Base-by-base conservation (phyloP, 1,139 yeast genomes). In the Kodamaea sp. region DNA sequence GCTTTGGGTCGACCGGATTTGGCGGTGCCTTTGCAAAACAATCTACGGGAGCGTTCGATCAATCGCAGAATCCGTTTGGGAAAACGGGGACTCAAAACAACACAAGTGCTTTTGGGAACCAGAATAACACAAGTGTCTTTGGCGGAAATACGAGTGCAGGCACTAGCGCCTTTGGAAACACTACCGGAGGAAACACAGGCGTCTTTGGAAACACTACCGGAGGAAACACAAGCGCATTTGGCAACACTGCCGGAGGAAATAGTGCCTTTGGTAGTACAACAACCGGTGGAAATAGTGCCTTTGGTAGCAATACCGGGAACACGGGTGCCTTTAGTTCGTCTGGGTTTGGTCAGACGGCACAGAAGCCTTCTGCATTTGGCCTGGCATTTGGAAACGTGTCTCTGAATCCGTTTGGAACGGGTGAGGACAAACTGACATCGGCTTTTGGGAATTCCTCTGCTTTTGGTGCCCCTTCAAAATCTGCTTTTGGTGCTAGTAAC, bases 201-300 rank as follows among this genome's bases (percentile, higher is more conserved):
- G 27, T 39, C 7, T 12, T n/a, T 26, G 30, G 26, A 3, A 8
- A 10, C 5, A 9, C 24, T 2, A 28, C 32, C 30, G 20, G n/a
- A 24, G 31, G 12, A 6, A 10, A 36, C 5, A 34, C 20, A 15
- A 41, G 37, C 36, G 43, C 48, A 7, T 47, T 48, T 39, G 51
- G 45, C n/a, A 29, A 32, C 2, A 8, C 33, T 20, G 24, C 27
- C 15, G 8, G 23, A 15, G 44, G 41, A n/a, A 26, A 23, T 7
- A 12, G 29, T 5, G 32, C 40, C 15, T 30, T 28, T 31, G 37
- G 33, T 15, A 11, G 25, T 12, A 15, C 28, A 1, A 27, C 32
- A 1, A 27, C 32, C 31, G 24, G 24, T 11, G 30, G 11, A 7
- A 10, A 36, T 6, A 37, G 31, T 31, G 41, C 44, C 5, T 35